These are phyloP conservation scores for Porcisia hertigi DNA, from an alignment of 208 protist species.

Conservation along the genomic window DNA sequence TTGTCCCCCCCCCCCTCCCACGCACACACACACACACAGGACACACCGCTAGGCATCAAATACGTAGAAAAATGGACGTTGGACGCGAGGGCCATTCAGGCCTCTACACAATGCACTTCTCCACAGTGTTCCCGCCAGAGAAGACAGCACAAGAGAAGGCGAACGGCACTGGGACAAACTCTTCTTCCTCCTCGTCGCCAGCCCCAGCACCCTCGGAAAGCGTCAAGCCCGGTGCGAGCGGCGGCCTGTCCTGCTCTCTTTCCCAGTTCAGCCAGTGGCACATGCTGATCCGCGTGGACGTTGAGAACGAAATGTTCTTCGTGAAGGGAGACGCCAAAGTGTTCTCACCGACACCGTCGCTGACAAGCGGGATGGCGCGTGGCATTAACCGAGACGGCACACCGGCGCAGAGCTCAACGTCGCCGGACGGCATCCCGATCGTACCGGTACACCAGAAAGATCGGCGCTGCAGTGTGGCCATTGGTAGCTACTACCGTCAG, in stretches of 20 bases:
- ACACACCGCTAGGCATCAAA: not conserved
- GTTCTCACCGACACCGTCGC: conserved; percentile 71
- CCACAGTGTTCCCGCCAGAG: conserved; percentile 55
- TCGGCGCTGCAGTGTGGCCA: conserved; percentile 53
- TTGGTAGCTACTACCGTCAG: conserved; percentile 56
- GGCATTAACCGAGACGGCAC: conserved; percentile 54
- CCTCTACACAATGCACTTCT: conserved; percentile 88
- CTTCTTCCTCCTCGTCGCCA: conserved; percentile 14
- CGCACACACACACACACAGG: not conserved
- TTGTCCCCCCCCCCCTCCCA: not conserved
- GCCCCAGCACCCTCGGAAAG: not conserved
- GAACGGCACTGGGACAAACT: conserved; percentile 12
- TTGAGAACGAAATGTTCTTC: conserved; percentile 79
- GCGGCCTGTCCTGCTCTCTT: conserved; percentile 39
- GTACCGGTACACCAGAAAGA: conserved; percentile 61
- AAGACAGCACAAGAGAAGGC: conserved; percentile 17
- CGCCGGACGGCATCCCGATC: conserved; percentile 63
- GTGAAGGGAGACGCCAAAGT: conserved; percentile 77
- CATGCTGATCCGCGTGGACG: conserved; percentile 75
- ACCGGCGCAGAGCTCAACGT: conserved; percentile 40
- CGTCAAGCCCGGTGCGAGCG: conserved; percentile 3
- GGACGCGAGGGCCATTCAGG: conserved; percentile 69
- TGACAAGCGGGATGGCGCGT: conserved; percentile 55
- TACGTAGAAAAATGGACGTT: conserved; percentile 37
- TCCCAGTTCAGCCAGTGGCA: conserved; percentile 83